Evolutionary conservation across 1,139 yeast species (phyloP), one percentile per base, ranked within the genome.

Genomic region (Meyerozyma carpophila): DNA sequence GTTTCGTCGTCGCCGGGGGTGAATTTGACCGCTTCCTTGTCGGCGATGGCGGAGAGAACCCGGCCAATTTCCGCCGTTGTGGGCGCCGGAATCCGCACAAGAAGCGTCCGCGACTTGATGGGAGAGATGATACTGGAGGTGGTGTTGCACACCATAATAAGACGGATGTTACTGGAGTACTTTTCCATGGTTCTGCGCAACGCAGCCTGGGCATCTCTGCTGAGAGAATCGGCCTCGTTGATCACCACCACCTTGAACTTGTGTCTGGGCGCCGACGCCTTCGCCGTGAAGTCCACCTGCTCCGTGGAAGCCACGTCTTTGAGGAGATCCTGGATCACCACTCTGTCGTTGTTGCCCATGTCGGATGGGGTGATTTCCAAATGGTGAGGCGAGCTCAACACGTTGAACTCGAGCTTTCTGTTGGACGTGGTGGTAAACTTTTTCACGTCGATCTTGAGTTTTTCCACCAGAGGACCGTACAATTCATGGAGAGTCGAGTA

Each of bases 141-240:
- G 8, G 96, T 81, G 59, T 88, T 93, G 55, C 96, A 88, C 28
- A 93, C 76, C 70, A 93, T 70, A 42, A 94, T 80, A 51, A 93
- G 70, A 50, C 99, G 77, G 54, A 93, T 81, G 58, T 89, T 91
- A 20, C 85, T 77, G 4, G 97, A 88, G 65, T 91, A 93, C 59
- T 93, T 93, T 60, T 93, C 99, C 98, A 93, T 94, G 1, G 99
- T 93, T 63, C 98, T 79, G 69, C 98, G 81, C 53, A 93, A 71
- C 0, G 98, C 98, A 11, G 97, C 97, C 62, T 93, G 98, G 0
- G 98, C 98, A 61, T 95, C 98, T 53, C 97, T 77, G 16, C 94
- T 83, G 59, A 93, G 75, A 1, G 89, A 77, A 53, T 93, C 97
- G 0, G 98, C 98, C 62, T 93, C 98, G 59, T 94, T 93, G 46